phyloP scores from a whole-genome alignment of 1,139 yeast species.

The Kluyveromyces sp. region DNA sequence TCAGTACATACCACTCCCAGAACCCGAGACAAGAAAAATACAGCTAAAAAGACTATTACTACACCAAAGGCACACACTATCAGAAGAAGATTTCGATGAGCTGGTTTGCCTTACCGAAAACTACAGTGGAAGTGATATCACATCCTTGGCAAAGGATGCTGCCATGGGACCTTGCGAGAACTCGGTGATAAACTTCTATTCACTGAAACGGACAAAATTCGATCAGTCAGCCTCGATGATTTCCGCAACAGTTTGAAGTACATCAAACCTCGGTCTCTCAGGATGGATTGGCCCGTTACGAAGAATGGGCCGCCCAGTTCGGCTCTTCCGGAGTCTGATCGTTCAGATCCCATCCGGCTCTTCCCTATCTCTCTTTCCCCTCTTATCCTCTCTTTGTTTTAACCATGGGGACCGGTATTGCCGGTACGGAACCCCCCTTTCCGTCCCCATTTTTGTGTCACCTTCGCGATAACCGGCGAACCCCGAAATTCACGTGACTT shows the following conservation, averaged over 20 bases:
- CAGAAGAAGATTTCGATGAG: constrained; percentile 52
- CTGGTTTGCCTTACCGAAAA: constrained; percentile 65
- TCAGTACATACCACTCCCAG: constrained; percentile 93
- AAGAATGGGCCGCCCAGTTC: constrained; percentile 82
- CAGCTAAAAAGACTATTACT: constrained; percentile 66
- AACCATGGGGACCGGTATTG: too few relatives aligned
- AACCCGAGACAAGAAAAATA: constrained; percentile 65
- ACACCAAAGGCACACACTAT: constrained; percentile 67
- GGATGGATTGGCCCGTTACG: constrained; percentile 73
- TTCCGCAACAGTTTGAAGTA: constrained; percentile 71
- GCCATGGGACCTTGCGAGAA: constrained; percentile 93
- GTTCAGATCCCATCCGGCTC: background rate
- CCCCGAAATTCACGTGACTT: background rate
- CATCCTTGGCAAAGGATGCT: constrained; percentile 93
- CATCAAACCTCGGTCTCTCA: constrained; percentile 81
- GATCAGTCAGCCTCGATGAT: constrained; percentile 72
- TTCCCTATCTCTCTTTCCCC: background rate
- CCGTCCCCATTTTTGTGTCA: too few relatives aligned
- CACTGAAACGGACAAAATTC: constrained; percentile 78
- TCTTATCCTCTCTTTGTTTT: background rate
- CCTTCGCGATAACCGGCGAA: too few relatives aligned
- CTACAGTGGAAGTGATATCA: constrained; percentile 88
- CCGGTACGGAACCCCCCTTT: too few relatives aligned
- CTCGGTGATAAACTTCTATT: constrained; percentile 80
- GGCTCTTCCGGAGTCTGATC: constrained; percentile 73